Base-by-base conservation (phyloP, 495 filamentous ascomycete species). In the Penicillium argentinense region DNA sequence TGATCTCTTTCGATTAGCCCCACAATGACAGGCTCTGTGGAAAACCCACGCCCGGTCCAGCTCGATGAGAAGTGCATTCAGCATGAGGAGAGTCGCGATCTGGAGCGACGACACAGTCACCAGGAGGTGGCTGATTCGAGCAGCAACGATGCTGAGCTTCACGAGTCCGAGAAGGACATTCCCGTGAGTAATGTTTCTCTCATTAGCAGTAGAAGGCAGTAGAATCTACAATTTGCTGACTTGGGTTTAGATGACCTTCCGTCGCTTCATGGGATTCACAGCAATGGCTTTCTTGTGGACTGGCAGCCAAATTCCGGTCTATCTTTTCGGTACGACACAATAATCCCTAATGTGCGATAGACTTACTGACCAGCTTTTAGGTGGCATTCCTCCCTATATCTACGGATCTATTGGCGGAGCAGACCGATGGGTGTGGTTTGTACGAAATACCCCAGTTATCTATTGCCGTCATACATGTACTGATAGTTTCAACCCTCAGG, bases 371-470 rank as follows among this genome's bases (percentile, higher is more conserved):
- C 13, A n/a, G 28, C 16, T 30, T 22, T 11, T 12, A 77, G 77
- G 77, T 14, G 79, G 76, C 8, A 76, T 83, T 45, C 80, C 80
- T 23, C 82, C 82, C 0, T 76, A 79, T 58, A 83, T 89, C 38
- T 86, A 87, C 57, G 56, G 64, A 8, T 75, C 80, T 13, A 81
- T 89, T 51, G 85, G 84, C 16, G 85, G 85, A 33, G 57, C 71
- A 8, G 79, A 85, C 58, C 67, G 81, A 53, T 88, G 81, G 80
- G 72, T 85, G n/a, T 88, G 85, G 85, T 81, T 88, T 70, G 77
- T 76, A 57, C 27, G 73, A 48, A 44, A 2, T 4, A 4, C 18
- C 13, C 4, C n/a, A n/a, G n/a, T 27, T 36, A 9, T 16, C 12
- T 19, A 11, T 24, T 33, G 23, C 29, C 18, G 13, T 9, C 22